Percentiles rank a stretch among this genome's conserved stretches.
Evolutionary conservation across 768 basidiomycete species (phyloP).

Genomic region (Kwoniella newhampshirensis): DNA sequence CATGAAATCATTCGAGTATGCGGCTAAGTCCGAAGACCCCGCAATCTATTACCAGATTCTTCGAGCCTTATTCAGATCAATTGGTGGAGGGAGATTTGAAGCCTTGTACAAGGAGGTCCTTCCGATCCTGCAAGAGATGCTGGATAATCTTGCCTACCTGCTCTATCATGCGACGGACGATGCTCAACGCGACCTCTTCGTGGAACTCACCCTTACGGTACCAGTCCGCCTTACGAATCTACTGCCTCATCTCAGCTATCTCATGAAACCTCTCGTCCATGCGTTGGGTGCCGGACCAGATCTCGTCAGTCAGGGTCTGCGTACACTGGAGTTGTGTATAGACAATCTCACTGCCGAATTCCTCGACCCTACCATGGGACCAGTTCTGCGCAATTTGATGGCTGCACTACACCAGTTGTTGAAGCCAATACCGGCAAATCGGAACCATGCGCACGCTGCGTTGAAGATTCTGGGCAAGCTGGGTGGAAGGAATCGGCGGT

Average conservation of each 20-base stretch:
- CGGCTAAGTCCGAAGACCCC: constrained; percentile 85
- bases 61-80: constrained; percentile 73
- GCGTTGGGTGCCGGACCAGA: constrained; percentile 84
- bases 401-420: constrained; percentile 87
- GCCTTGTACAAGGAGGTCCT: constrained; percentile 92
- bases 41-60: constrained; percentile 90
- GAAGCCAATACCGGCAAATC: constrained; percentile 79
- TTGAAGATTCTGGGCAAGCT: constrained; percentile 95
- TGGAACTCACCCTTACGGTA: constrained; percentile 94
- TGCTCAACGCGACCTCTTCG: constrained; percentile 80
- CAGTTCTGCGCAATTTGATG: constrained; percentile 90
- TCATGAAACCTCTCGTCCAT: constrained; percentile 93
- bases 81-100: constrained; percentile 87
- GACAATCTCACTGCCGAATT: constrained; percentile 98
- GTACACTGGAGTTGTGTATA: constrained; percentile 97
- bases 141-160: constrained; percentile 89
- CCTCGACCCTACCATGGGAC: constrained; percentile 90
- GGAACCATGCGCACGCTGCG: constrained; percentile 87
- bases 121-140: constrained; percentile 92
- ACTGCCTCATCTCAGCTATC: constrained; percentile 86
- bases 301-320: constrained; percentile 87
- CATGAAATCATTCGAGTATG: constrained; percentile 93
- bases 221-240: constrained; percentile 93
- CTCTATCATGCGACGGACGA: constrained; percentile 72
- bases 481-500: constrained; percentile 85